These are phyloP conservation scores for Juglanconis sp. DNA, from an alignment of 2,329 filamentous ascomycete species.

Conservation along the genomic window DNA sequence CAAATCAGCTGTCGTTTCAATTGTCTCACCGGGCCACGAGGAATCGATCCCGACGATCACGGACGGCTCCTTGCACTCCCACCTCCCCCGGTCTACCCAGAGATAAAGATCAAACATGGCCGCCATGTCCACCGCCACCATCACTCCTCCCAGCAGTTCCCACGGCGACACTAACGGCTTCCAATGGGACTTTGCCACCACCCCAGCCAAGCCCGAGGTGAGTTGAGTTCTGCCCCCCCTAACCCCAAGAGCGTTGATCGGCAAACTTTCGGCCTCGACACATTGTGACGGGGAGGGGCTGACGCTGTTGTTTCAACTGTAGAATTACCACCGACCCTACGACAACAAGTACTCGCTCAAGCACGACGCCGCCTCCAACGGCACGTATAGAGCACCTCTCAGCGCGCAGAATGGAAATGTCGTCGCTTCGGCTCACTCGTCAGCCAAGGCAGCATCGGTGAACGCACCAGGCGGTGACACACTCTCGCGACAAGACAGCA, in stretches of 20 bases:
- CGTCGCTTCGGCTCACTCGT: constrained; percentile 4
- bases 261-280: neutral
- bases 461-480: constrained; percentile 8
- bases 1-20: neutral
- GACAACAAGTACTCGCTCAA: constrained; percentile 14
- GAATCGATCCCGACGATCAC: neutral
- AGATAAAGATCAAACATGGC: constrained; percentile 40
- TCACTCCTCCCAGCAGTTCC: constrained; percentile 48
- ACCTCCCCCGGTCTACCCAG: neutral
- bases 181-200: constrained; percentile 39
- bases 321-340: constrained; percentile 16
- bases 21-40: constrained; percentile 15
- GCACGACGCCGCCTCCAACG: constrained; percentile 11
- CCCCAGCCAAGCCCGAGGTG: constrained; percentile 34
- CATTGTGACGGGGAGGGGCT: neutral
- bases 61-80: neutral
- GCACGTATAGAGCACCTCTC: constrained; percentile 17
- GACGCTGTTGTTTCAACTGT: neutral
- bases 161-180: constrained; percentile 45
- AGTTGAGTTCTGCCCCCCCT: constrained; percentile 20
- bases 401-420: constrained; percentile 18
- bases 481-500: constrained; percentile 19
- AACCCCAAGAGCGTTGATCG: neutral
- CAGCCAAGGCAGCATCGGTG: constrained; percentile 7
- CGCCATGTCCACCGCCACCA: constrained; percentile 49